These are phyloP conservation scores for Viola odorata DNA, from an alignment of 345 rosid genomes.

Conservation along the genomic window DNA sequence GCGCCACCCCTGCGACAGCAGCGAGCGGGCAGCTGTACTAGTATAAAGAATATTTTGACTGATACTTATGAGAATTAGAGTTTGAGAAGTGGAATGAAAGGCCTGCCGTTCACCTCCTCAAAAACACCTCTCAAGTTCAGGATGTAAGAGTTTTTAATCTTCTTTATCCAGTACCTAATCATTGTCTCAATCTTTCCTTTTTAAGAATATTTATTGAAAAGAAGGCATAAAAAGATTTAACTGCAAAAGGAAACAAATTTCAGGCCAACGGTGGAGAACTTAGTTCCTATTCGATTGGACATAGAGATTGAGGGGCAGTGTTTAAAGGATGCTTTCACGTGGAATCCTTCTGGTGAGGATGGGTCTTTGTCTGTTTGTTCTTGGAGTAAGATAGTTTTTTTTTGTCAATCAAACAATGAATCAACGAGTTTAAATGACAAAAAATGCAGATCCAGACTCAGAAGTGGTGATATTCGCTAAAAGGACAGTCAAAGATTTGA, in stretches of 20 bases:
- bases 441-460: constrained; percentile 64
- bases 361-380: too few relatives aligned
- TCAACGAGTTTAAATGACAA: too few relatives aligned
- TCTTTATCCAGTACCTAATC: background rate
- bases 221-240: background rate
- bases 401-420: too few relatives aligned
- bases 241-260: background rate
- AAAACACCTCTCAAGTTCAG: constrained; percentile 71
- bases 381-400: too few relatives aligned
- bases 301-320: constrained; percentile 90
- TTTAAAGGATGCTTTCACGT: constrained; percentile 84
- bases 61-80: too few relatives aligned
- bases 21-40: too few relatives aligned
- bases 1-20: too few relatives aligned
- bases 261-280: constrained; percentile 85
- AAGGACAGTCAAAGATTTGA: constrained; percentile 87
- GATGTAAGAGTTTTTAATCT: constrained; percentile 43
- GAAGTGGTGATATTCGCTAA: constrained; percentile 79
- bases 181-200: background rate
- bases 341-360: constrained; percentile 56
- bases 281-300: constrained; percentile 85
- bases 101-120: constrained; percentile 33
- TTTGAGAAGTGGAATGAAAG: constrained; percentile 34
- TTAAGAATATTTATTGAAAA: background rate
- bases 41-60: too few relatives aligned